These are phyloP conservation scores for Daldinia bambusicola DNA, from an alignment of 495 filamentous ascomycete species.

Conservation along the genomic window DNA sequence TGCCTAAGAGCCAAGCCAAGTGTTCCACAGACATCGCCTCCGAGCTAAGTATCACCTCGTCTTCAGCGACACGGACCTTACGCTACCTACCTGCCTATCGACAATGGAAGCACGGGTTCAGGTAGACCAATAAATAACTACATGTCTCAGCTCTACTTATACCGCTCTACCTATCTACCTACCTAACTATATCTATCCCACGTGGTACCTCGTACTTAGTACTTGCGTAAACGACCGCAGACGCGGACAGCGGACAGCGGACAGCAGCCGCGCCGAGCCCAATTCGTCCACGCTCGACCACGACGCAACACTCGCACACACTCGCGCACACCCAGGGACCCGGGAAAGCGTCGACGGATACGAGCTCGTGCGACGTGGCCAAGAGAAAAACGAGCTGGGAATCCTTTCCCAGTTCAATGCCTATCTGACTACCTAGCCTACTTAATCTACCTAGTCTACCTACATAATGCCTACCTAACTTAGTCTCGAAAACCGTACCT, in stretches of 20 bases:
- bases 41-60: neutral
- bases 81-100: neutral
- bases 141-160: neutral
- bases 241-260: neutral
- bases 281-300: neutral
- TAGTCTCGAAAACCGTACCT: too few relatives aligned
- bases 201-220: constrained; percentile 4
- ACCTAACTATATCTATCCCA: neutral
- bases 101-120: neutral
- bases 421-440: neutral
- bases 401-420: neutral
- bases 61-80: neutral
- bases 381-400: neutral
- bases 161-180: too few relatives aligned
- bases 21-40: neutral
- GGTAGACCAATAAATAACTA: neutral
- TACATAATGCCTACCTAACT: too few relatives aligned
- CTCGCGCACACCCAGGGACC: neutral
- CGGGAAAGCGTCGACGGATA: constrained; percentile 16
- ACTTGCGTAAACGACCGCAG: neutral
- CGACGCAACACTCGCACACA: too few relatives aligned
- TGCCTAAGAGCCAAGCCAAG: neutral
- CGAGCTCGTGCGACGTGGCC: constrained; percentile 7
- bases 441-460: too few relatives aligned
- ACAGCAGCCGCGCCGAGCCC: constrained; percentile 5